A percentile compares a stretch with the other conserved stretches of the same genome.
phyloP scores from a whole-genome alignment of 371 early-diverging fungal genomes.

The Lichtheimia ramosa region DNA sequence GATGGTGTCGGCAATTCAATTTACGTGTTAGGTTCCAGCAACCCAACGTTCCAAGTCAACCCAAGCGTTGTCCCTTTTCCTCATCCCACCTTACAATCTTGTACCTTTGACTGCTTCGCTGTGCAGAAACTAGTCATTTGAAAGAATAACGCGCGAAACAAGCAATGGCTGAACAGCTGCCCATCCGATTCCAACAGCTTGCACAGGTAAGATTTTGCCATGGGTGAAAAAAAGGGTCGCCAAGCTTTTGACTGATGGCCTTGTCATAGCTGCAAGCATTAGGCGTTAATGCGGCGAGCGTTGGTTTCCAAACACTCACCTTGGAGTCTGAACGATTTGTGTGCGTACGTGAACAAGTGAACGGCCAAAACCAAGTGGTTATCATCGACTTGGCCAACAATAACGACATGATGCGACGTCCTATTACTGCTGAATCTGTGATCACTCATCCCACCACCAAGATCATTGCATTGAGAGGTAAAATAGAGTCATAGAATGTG shows the following conservation, averaged over 20 bases:
- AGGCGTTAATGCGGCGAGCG: conserved; percentile 89
- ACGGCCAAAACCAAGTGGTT: conserved; percentile 86
- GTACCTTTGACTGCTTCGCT: no score
- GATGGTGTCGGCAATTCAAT: no score
- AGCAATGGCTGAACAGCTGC: conserved; percentile 70
- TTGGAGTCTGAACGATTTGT: conserved; percentile 98
- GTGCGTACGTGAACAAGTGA: conserved; percentile 92
- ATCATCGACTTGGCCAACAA: conserved; percentile 91
- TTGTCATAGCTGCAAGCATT: conserved; percentile 78
- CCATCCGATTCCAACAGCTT: conserved; percentile 92
- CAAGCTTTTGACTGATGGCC: background rate
- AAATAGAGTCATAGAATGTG: no score
- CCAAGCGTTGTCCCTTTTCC: no score
- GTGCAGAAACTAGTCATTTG: no score
- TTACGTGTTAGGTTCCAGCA: no score
- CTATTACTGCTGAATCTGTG: conserved; percentile 97
- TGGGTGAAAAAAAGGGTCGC: background rate
- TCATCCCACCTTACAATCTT: no score
- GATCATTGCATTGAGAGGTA: conserved; percentile 95
- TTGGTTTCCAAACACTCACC: conserved; percentile 95
- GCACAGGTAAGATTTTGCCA: conserved; percentile 71
- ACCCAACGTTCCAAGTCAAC: no score
- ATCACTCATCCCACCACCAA: conserved; percentile 95
- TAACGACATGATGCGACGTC: conserved; percentile 81
- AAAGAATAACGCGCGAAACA: no score